Evolutionary conservation across 345 rosid species (phyloP), one percentile per base, ranked within the genome.

Genomic region (Acer negundo): DNA sequence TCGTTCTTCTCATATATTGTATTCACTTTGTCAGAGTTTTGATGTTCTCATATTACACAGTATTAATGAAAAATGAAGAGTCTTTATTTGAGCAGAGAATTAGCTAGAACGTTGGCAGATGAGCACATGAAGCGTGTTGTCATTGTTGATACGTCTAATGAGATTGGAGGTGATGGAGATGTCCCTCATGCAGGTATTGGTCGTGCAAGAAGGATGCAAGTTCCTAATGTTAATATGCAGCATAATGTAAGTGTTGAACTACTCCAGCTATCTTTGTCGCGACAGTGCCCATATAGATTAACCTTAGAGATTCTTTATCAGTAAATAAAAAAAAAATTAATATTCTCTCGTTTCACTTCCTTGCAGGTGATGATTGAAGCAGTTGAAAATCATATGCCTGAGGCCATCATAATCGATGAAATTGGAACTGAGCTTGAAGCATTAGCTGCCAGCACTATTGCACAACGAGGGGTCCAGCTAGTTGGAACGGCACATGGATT

Each of bases 381-480:
- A 5, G 96, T 95, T 56, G 99, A 95, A 89, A 95, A 95, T 82
- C 99, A 95, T 82, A 93, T 92, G 98, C 98, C 99, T n/a, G 84
- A 95, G 90, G 83, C 90, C 35, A 91, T 95, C 76, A 93, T 93
- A 35, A 95, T 93, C 6, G 99, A 95, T 53, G 99, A 95, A 86
- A 95, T 93, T 78, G 97, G 99, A 76, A 95, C 98, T 7, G 98
- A 93, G 88, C 94, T 93, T 75, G 98, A 95, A 87, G 98, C 99
- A 72, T 84, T 95, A 80, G 99, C 99, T 71, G 97, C 99, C 72
- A 90, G 97, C 82, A 95, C 99, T 40, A 93, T 93, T 67, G 98
- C 98, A 84, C 98, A 93, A 86, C 93, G 97, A 80, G 99, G 99
- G 46, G 99, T 95, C 80, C 99, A 95, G 86, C 87, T 95, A 23